These are phyloP conservation scores for Scopulariopsis brevicaulis DNA, from an alignment of 2,329 filamentous ascomycete genomes.

Conservation along the genomic window DNA sequence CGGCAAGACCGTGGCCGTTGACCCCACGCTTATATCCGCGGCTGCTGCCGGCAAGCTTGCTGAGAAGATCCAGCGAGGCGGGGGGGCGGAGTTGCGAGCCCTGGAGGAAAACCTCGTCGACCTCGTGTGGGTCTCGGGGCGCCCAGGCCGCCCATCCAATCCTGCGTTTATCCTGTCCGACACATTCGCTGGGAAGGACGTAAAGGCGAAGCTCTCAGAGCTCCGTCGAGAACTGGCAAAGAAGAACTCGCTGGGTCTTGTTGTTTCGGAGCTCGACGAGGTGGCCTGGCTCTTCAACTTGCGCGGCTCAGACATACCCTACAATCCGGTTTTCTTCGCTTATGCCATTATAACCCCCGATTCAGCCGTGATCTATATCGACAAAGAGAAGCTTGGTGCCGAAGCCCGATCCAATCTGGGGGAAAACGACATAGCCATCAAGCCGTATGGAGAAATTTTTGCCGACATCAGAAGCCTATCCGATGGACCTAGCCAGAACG, in stretches of 20 bases:
- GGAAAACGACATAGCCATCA: constrained; percentile 57
- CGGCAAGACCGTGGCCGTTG: constrained; percentile 82
- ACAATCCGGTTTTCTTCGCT: constrained; percentile 97
- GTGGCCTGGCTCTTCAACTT: constrained; percentile 98
- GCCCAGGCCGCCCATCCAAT: constrained; percentile 66
- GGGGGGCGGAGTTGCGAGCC: constrained; percentile 64
- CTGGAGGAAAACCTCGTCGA: constrained; percentile 83
- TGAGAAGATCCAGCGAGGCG: constrained; percentile 79
- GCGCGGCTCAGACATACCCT: constrained; percentile 87
- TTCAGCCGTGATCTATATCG: constrained; percentile 71
- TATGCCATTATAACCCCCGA: constrained; percentile 80
- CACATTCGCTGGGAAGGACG: constrained; percentile 71
- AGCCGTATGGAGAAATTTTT: constrained; percentile 76
- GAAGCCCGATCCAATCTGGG: constrained; percentile 61
- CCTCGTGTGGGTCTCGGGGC: constrained; percentile 66
- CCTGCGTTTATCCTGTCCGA: constrained; percentile 60
- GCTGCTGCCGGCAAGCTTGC: constrained; percentile 54
- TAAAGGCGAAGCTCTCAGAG: constrained; percentile 71
- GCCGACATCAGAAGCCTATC: constrained; percentile 60
- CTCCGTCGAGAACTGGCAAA: constrained; percentile 86
- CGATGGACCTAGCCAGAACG: constrained; percentile 17
- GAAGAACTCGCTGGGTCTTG: constrained; percentile 76
- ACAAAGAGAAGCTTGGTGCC: constrained; percentile 62
- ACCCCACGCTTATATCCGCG: constrained; percentile 74
- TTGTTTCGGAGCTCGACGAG: constrained; percentile 92